Evolutionary conservation across 495 filamentous ascomycete genomes (phyloP).

Genomic region (Penicillium riverlandense): DNA sequence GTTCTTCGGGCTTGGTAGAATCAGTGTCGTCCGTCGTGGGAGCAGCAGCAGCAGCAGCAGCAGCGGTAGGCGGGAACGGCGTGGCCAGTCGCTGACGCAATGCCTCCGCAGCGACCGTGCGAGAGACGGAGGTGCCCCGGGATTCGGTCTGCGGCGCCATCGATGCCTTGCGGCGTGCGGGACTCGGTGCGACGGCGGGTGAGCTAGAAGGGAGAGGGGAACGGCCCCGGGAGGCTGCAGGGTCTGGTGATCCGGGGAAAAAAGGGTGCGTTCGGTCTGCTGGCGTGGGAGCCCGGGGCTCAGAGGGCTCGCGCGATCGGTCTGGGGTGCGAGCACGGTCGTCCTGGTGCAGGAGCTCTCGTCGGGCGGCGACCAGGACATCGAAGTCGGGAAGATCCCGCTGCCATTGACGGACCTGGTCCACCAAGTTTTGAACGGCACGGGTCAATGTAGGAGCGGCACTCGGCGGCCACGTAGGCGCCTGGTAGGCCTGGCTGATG

Average conservation of each 20-base stretch:
- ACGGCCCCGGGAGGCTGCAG: slow-evolving; percentile 19
- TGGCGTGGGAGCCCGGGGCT: slow-evolving; percentile 11
- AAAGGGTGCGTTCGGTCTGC: slow-evolving; percentile 36
- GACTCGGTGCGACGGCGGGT: slow-evolving; percentile 9
- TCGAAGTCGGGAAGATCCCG: slow-evolving; percentile 70
- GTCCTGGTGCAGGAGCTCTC: slow-evolving; percentile 35
- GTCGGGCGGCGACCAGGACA: slow-evolving; percentile 64
- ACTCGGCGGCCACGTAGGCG: slow-evolving; percentile 30
- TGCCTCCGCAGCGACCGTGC: slow-evolving; percentile 22
- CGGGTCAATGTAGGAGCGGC: slow-evolving; percentile 34
- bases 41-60: slow-evolving; percentile 13
- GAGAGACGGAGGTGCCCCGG: slow-evolving; percentile 22
- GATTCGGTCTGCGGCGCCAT: slow-evolving; percentile 15
- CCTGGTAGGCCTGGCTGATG: slow-evolving; percentile 23
- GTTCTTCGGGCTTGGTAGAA: slow-evolving; percentile 16
- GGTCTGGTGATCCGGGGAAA: slow-evolving; percentile 57
- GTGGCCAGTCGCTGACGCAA: slow-evolving; percentile 30
- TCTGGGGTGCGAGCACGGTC: slow-evolving; percentile 15
- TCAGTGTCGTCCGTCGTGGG: too few relatives aligned
- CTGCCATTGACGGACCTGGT: slow-evolving; percentile 58
- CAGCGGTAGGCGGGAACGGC: slow-evolving; percentile 23
- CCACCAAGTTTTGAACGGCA: slow-evolving; percentile 45
- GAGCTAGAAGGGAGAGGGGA: slow-evolving; percentile 9
- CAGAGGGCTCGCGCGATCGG: slow-evolving; percentile 14
- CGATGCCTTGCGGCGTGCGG: slow-evolving; percentile 15